Conservation (phyloP, 805 yeast species). For the Phaffomyces antillensis region DNA sequence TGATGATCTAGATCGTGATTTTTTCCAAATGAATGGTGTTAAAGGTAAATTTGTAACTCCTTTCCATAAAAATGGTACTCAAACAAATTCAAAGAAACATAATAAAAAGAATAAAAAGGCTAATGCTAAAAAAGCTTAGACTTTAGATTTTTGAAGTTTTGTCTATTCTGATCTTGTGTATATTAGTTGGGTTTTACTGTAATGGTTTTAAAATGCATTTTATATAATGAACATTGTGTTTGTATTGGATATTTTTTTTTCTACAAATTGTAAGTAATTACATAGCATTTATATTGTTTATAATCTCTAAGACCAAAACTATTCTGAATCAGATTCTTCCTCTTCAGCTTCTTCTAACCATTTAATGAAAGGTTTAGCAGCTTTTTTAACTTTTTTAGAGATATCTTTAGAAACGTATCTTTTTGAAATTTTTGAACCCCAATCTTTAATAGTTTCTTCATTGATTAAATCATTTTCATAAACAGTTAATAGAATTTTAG, state of each 20-base stretch:
- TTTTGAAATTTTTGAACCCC: slow-evolving; percentile 91
- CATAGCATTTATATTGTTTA: neutral
- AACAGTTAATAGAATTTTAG: slow-evolving; percentile 73
- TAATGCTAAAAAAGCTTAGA: slow-evolving; percentile 26
- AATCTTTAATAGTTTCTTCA: slow-evolving; percentile 72
- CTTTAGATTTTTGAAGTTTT: neutral
- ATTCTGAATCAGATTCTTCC: slow-evolving; percentile 31
- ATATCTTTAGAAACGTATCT: slow-evolving; percentile 89
- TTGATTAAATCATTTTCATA: slow-evolving; percentile 80
- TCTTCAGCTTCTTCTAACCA: slow-evolving; percentile 95
- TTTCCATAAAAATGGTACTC: slow-evolving; percentile 48
- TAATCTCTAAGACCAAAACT: neutral
- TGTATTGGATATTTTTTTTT: neutral
- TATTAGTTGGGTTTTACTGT: slow-evolving; percentile 6
- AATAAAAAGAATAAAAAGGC: slow-evolving; percentile 72
- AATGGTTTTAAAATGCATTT: slow-evolving; percentile 3
- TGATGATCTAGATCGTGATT: slow-evolving; percentile 78
- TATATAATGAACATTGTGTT: neutral
- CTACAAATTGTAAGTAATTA: neutral
- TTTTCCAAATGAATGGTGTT: slow-evolving; percentile 62
- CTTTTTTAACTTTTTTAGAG: slow-evolving; percentile 89
- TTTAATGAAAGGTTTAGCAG: slow-evolving; percentile 90
- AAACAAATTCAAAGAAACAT: slow-evolving; percentile 41
- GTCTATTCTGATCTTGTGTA: neutral
- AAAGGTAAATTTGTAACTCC: slow-evolving; percentile 63